Conservation (phyloP, 2,329 filamentous ascomycete genomes). For the Aspergillus flavus region DNA sequence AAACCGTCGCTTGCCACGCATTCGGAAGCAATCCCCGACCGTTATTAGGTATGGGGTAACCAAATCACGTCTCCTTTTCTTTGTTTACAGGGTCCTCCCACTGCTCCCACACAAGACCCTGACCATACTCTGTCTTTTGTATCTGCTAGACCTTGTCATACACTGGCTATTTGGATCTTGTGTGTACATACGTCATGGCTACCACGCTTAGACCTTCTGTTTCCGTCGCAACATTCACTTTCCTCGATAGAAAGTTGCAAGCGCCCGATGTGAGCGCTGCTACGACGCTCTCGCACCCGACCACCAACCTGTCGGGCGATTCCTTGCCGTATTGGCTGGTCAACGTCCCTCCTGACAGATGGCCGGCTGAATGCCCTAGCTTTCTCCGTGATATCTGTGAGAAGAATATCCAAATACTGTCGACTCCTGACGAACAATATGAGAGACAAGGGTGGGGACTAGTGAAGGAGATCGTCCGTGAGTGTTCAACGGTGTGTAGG, state of each 20-base stretch:
- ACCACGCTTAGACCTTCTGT: not conserved
- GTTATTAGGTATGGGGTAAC: conserved; percentile 13
- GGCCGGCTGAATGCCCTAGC: conserved; percentile 69
- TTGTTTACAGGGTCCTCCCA: not conserved
- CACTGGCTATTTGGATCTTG: not conserved
- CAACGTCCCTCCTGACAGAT: conserved; percentile 68
- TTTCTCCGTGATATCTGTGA: conserved; percentile 65
- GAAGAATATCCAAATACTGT: conserved; percentile 72
- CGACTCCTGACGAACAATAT: conserved; percentile 70
- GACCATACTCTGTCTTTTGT: not conserved
- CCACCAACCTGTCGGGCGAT: conserved; percentile 16
- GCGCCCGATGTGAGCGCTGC: conserved; percentile 19
- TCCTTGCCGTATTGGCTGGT: conserved; percentile 75
- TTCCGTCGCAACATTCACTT: conserved; percentile 24
- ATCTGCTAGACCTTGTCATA: not conserved
- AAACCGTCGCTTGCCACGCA: conserved; percentile 8
- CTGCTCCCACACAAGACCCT: not conserved
- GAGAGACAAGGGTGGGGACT: conserved; percentile 67
- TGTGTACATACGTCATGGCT: not conserved
- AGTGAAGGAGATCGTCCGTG: conserved; percentile 65
- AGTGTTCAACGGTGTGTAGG: not conserved
- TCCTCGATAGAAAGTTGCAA: conserved; percentile 25
- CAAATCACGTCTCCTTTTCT: conserved; percentile 7
- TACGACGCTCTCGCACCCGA: conserved; percentile 12
- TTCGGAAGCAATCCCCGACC: conserved; percentile 12